Conservation (phyloP, 2,329 filamentous ascomycete genomes). For the Exserohilum turcica region DNA sequence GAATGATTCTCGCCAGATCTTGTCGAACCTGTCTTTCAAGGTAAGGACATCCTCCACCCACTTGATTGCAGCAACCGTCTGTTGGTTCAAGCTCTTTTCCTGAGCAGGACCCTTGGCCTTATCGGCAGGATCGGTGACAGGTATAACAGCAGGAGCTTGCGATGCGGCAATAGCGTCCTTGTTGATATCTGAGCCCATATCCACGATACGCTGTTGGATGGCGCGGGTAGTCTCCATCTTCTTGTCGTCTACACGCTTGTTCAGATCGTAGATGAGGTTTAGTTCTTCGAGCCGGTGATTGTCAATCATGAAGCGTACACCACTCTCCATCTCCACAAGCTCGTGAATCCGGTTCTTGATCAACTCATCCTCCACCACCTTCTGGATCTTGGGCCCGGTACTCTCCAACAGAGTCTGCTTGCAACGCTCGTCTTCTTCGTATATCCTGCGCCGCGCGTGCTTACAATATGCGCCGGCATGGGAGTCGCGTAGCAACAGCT, state of each 20-base stretch:
- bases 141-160: conserved; percentile 57
- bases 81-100: conserved; percentile 68
- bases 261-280: conserved; percentile 78
- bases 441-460: conserved; percentile 73
- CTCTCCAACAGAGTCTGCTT: conserved; percentile 76
- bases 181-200: conserved; percentile 84
- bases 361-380: conserved; percentile 79
- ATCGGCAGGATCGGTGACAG: conserved; percentile 55
- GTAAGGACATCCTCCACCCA: conserved; percentile 92
- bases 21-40: conserved; percentile 89
- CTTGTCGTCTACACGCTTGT: conserved; percentile 74
- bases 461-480: conserved; percentile 84
- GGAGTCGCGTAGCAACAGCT: conserved; percentile 72
- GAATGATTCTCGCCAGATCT: conserved; percentile 75
- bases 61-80: conserved; percentile 84
- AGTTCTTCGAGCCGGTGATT: conserved; percentile 82
- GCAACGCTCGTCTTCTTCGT: conserved; percentile 82
- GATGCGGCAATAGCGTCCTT: conserved; percentile 62
- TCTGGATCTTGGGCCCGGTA: conserved; percentile 73
- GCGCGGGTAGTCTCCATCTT: conserved; percentile 72
- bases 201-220: conserved; percentile 75
- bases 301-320: conserved; percentile 87
- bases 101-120: conserved; percentile 52
- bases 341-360: conserved; percentile 78
- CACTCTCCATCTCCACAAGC: conserved; percentile 84